Evolutionary conservation across 2,329 filamentous ascomycete genomes (phyloP), one percentile per base, ranked within the genome.

Genomic region (Mycosphaerella arachidis): DNA sequence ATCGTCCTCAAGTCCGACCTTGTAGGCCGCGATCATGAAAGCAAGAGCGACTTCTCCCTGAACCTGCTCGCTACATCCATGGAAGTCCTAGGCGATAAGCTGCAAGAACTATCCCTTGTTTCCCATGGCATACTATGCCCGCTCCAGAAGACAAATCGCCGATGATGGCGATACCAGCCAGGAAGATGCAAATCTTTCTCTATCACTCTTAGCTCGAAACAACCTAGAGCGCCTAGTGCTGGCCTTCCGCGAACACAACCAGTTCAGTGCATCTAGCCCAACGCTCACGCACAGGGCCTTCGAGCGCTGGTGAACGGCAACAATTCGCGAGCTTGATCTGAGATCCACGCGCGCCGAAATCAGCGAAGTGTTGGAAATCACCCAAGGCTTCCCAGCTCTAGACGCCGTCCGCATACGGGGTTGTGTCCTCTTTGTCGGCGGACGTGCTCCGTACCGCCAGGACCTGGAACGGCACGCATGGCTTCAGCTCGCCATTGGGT

Each of bases 401-500:
- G 30, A 31, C 1, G 31, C 9, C 4, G 10, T 54, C 13, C 20
- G 29, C 4, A 30, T 52, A 8, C 33, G 27, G 43, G 45, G 45
- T n/a, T 37, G 27, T 20, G 16, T 45, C 13, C 53, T 59, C 18
- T n/a, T 10, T 10, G 12, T 43, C 20, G 13, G 29, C 13, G 24
- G 29, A 8, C 46, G 16, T 13, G 27, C 20, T 13, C 48, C 18
- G 13, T 27, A 20, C 29, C 45, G 30, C 33, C 29, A 29, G 16
- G 55, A 48, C 12, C 33, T 40, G 20, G 37, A 56, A 48, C 48
- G 50, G 30, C 55, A 56, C 48, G 46, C 59, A 16, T 66, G 62
- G 61, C 60, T 62, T 12, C 52, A 46, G 6, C 59, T 66, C 20
- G 50, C 51, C 12, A 61, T 64, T 12, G 56, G 61, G 31, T 24